Percentiles rank a stretch among this genome's conserved stretches.
Conservation (phyloP, 2,329 filamentous ascomycete genomes). For the Aschersonia sp. region DNA sequence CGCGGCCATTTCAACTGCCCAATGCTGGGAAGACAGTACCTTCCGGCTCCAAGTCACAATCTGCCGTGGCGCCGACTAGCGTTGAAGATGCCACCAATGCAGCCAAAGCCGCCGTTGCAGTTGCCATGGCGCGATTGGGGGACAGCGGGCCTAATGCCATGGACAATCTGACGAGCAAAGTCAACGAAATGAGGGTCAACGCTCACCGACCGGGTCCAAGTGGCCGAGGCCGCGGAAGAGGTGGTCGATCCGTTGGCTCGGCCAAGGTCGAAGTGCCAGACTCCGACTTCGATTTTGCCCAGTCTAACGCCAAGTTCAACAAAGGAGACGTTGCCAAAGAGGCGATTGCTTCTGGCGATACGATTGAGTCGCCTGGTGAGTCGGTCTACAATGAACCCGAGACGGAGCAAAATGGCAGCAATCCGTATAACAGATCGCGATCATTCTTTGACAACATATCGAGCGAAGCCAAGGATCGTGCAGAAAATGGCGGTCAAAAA, state of each 20-base stretch:
- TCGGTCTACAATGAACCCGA: slow-evolving; percentile 21
- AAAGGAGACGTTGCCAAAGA: slow-evolving; percentile 60
- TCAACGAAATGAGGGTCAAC: slow-evolving; percentile 62
- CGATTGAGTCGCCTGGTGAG: slow-evolving; percentile 34
- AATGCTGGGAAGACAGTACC: slow-evolving; percentile 11
- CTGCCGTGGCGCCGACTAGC: slow-evolving; percentile 19
- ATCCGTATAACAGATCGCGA: slow-evolving; percentile 68
- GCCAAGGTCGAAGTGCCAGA: slow-evolving; percentile 77
- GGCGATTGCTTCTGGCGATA: slow-evolving; percentile 65
- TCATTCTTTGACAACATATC: slow-evolving; percentile 99
- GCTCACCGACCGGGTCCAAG: slow-evolving; percentile 36
- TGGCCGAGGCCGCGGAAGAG: slow-evolving; percentile 34
- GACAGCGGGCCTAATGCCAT: slow-evolving; percentile 32
- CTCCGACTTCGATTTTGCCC: slow-evolving; percentile 82
- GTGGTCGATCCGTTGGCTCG: slow-evolving; percentile 24
- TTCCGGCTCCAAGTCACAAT: slow-evolving; percentile 20
- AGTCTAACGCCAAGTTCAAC: slow-evolving; percentile 32
- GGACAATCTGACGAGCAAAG: slow-evolving; percentile 60
- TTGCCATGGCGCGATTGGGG: slow-evolving; percentile 61
- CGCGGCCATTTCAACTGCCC: slow-evolving; percentile 23
- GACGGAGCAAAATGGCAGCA: slow-evolving; percentile 22
- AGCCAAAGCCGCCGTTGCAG: slow-evolving; percentile 63
- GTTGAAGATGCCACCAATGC: slow-evolving; percentile 58
- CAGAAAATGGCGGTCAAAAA: slow-evolving; percentile 53
- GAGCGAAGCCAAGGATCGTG: slow-evolving; percentile 79